These are phyloP conservation scores for Cystodermella granulosa DNA, from an alignment of 1,284 basidiomycete species.

Conservation along the genomic window DNA sequence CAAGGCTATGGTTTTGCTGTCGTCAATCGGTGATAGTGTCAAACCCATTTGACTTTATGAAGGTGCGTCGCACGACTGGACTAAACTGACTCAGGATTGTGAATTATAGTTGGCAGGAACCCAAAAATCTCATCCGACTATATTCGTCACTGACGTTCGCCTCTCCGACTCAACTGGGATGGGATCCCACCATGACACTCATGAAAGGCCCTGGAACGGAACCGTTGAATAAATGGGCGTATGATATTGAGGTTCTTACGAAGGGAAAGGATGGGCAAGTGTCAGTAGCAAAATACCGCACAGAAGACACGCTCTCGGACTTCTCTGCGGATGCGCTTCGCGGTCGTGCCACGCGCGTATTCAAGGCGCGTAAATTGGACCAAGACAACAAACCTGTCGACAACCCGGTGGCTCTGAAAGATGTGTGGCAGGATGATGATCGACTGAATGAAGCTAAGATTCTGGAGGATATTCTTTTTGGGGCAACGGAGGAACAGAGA, in stretches of 20 bases:
- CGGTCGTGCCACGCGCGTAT: constrained; percentile 9
- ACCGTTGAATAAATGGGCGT: neutral
- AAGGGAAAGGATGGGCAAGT: neutral
- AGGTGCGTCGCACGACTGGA: neutral
- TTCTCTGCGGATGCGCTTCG: neutral
- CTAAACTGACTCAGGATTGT: neutral
- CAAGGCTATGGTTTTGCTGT: constrained; percentile 11
- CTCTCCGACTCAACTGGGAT: neutral
- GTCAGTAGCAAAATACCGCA: neutral
- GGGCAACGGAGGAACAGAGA: neutral
- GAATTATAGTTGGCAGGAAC: neutral
- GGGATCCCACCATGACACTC: neutral
- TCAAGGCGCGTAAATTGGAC: constrained; percentile 1
- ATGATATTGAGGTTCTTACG: neutral
- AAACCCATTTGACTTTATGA: constrained; percentile 2
- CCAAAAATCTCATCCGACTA: neutral
- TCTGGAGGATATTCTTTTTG: constrained; percentile 4
- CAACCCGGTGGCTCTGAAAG: constrained; percentile 7
- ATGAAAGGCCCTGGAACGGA: neutral
- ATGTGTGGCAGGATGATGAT: constrained; percentile 7
- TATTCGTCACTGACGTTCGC: neutral
- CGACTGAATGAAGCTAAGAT: constrained; percentile 5
- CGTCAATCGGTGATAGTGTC: constrained; percentile 5
- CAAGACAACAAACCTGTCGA: neutral
- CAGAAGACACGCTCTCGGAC: neutral